These are phyloP conservation scores for Monoraphidium neglectum DNA, from an alignment of 139 green algal genomes.

Conservation along the genomic window DNA sequence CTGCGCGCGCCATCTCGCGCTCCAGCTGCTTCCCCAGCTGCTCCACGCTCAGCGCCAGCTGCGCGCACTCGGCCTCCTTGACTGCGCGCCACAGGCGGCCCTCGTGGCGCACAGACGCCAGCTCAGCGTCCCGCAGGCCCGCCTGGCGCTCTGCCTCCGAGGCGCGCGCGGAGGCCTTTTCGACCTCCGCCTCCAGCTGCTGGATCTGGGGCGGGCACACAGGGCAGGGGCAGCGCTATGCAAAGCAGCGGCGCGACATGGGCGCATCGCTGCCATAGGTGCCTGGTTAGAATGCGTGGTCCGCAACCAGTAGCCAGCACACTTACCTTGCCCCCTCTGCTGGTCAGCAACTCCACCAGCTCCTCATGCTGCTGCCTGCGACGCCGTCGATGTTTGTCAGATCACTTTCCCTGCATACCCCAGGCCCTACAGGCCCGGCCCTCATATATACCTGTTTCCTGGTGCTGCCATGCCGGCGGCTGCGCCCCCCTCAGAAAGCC, in stretches of 20 bases:
- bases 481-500: too few species aligned
- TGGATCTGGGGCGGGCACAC: conserved; percentile 56
- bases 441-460: too few species aligned
- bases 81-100: conserved; percentile 9
- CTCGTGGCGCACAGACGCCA: conserved; percentile 3
- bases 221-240: background rate
- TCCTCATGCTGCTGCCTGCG: too few species aligned
- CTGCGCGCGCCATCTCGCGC: conserved; percentile 7
- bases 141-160: background rate
- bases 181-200: conserved; percentile 46
- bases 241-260: background rate
- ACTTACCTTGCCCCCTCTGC: too few species aligned
- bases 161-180: background rate
- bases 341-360: too few species aligned
- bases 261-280: background rate
- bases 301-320: too few species aligned
- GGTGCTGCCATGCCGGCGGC: too few species aligned
- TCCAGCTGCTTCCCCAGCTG: conserved; percentile 23
- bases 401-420: too few species aligned
- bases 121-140: conserved; percentile 5
- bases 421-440: too few species aligned
- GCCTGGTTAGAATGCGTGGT: background rate
- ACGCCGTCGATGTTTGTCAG: too few species aligned
- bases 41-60: conserved; percentile 6
- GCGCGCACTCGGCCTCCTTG: conserved; percentile 28